Conservation (phyloP, 139 green algal species). For the Deuterostichococcus epilithicus region DNA sequence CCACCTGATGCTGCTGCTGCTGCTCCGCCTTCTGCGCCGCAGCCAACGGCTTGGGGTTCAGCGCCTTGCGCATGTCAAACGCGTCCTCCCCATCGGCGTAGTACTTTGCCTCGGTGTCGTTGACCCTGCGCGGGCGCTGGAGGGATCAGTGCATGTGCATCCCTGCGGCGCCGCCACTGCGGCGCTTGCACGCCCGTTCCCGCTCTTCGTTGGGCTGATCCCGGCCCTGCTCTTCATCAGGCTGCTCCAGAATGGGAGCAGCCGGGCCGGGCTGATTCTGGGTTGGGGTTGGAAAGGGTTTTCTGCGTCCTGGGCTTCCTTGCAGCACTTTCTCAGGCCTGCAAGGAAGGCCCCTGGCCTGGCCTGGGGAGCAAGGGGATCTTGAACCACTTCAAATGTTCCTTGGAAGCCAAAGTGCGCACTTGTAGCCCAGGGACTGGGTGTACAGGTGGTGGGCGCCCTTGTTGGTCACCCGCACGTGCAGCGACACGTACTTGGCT, state of each 20-base stretch:
- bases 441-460: slow-evolving; percentile 95
- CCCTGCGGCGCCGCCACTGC: too few relatives aligned
- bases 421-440: slow-evolving; percentile 90
- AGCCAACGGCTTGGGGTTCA: slow-evolving; percentile 7
- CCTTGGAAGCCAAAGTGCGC: background rate
- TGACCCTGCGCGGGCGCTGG: slow-evolving; percentile 71
- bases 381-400: background rate
- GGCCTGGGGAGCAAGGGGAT: too few relatives aligned
- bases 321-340: too few relatives aligned
- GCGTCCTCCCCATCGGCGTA: slow-evolving; percentile 97
- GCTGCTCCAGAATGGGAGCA: too few relatives aligned
- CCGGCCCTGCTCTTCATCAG: too few relatives aligned
- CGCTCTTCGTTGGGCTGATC: too few relatives aligned
- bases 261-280: too few relatives aligned
- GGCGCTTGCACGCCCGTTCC: too few relatives aligned
- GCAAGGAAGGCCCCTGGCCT: too few relatives aligned
- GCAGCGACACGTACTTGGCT: slow-evolving; percentile 89
- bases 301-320: too few relatives aligned
- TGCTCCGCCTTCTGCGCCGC: background rate
- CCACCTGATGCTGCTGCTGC: background rate
- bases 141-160: too few relatives aligned
- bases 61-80: slow-evolving; percentile 91
- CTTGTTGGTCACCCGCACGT: slow-evolving; percentile 95
- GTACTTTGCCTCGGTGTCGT: slow-evolving; percentile 94
- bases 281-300: too few relatives aligned